These are phyloP conservation scores for Carnegiea gigantea DNA, from an alignment of 179 eudicot genomes.

Conservation along the genomic window DNA sequence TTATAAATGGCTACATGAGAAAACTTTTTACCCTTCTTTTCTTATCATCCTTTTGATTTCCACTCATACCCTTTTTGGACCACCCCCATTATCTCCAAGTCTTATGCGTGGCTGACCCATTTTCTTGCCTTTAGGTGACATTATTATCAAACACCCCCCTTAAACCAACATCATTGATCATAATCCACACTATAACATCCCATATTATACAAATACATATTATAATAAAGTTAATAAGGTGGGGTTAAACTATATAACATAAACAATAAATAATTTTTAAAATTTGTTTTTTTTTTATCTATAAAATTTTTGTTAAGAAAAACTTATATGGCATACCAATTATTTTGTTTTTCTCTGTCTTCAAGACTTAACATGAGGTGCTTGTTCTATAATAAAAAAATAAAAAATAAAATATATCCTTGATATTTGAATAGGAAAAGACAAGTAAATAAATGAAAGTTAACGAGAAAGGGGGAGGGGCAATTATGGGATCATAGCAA, in stretches of 20 bases:
- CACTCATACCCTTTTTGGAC: slow-evolving; percentile 2
- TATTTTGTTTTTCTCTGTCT: too few relatives aligned
- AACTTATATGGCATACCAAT: too few relatives aligned
- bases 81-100: background rate
- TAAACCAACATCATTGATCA: background rate
- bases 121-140: background rate
- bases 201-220: background rate
- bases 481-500: too few relatives aligned
- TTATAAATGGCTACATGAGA: slow-evolving; percentile 24
- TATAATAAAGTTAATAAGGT: background rate
- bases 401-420: too few relatives aligned
- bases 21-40: slow-evolving; percentile 16
- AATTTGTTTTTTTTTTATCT: too few relatives aligned
- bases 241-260: background rate
- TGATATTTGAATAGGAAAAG: too few relatives aligned
- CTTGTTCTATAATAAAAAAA: too few relatives aligned
- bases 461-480: too few relatives aligned
- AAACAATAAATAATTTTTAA: too few relatives aligned
- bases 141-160: background rate
- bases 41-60: background rate
- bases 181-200: background rate
- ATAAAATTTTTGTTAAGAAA: too few relatives aligned
- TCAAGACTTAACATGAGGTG: too few relatives aligned
- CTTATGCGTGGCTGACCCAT: background rate
- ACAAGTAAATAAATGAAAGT: too few relatives aligned